A percentile compares a stretch with the other conserved stretches of the same genome.
Evolutionary conservation across 2,329 filamentous ascomycete genomes (phyloP).

Genomic region (Cadophora malorum): DNA sequence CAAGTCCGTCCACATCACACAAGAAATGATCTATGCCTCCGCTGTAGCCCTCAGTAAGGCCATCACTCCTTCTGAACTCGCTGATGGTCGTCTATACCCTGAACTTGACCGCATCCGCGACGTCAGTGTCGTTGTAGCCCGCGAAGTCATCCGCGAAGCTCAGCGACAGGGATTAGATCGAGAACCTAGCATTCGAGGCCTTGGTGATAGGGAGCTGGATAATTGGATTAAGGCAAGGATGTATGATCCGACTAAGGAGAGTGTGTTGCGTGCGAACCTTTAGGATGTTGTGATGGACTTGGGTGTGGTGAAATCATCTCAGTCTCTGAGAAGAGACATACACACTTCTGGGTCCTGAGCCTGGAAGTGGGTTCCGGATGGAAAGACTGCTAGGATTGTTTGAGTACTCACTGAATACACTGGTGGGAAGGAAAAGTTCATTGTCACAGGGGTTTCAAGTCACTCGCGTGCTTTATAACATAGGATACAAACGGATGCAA

Average conservation of each 20-base stretch:
- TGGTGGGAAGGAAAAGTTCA: background rate
- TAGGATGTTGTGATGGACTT: background rate
- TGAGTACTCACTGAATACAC: background rate
- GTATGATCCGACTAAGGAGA: constrained; percentile 64
- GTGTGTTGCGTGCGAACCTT: constrained; percentile 7
- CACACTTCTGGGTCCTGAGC: background rate
- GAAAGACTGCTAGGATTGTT: background rate
- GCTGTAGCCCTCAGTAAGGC: constrained; percentile 75
- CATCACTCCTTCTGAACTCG: constrained; percentile 64
- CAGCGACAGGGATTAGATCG: constrained; percentile 71
- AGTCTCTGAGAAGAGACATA: background rate
- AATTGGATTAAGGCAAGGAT: constrained; percentile 77
- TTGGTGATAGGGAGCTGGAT: constrained; percentile 54
- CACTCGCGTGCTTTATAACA: background rate
- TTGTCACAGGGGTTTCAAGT: background rate
- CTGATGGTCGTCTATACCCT: constrained; percentile 71
- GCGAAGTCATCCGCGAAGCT: constrained; percentile 74
- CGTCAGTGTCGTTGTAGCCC: constrained; percentile 79
- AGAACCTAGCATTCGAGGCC: constrained; percentile 62
- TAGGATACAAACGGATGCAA: background rate
- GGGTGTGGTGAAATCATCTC: background rate
- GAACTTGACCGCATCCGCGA: constrained; percentile 76
- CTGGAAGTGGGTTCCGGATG: background rate
- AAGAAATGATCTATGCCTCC: constrained; percentile 72
- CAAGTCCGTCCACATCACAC: constrained; percentile 63